phyloP scores from a whole-genome alignment of 805 yeast genomes.

The Saccharomycopsis fodiens region DNA sequence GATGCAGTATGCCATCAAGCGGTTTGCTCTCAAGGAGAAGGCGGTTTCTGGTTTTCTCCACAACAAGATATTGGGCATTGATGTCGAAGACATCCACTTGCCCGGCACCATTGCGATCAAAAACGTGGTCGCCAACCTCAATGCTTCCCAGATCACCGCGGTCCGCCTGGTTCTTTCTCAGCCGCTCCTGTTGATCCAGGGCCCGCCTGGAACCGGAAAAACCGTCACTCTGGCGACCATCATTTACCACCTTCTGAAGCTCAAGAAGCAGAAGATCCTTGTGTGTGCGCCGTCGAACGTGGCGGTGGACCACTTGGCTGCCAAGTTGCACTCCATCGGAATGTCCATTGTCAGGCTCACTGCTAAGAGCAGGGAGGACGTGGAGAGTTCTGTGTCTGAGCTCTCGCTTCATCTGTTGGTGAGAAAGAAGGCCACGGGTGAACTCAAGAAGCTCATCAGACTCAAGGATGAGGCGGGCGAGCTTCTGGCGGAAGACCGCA shows the following conservation, averaged over 20 bases:
- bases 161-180: slow-evolving; percentile 58
- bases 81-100: slow-evolving; percentile 47
- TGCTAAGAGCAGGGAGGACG: slow-evolving; percentile 76
- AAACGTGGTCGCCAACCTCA: slow-evolving; percentile 53
- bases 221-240: slow-evolving; percentile 90
- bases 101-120: slow-evolving; percentile 60
- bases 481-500: slow-evolving; percentile 47
- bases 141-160: slow-evolving; percentile 74
- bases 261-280: slow-evolving; percentile 51
- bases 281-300: slow-evolving; percentile 96
- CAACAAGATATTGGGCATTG: slow-evolving; percentile 75
- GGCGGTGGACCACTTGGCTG: slow-evolving; percentile 87
- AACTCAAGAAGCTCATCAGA: slow-evolving; percentile 48
- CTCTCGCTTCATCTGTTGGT: slow-evolving; percentile 52
- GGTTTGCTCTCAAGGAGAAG: slow-evolving; percentile 61
- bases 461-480: slow-evolving; percentile 65
- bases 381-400: slow-evolving; percentile 54
- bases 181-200: slow-evolving; percentile 80
- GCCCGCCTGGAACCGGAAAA: slow-evolving; percentile 97
- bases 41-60: slow-evolving; percentile 70
- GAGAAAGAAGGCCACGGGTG: slow-evolving; percentile 40
- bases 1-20: slow-evolving; percentile 71
- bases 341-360: slow-evolving; percentile 69
- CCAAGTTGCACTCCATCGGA: slow-evolving; percentile 61
- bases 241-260: slow-evolving; percentile 61